phyloP scores from a whole-genome alignment of 2,329 filamentous ascomycete genomes.

The Fusarium nodosum region DNA sequence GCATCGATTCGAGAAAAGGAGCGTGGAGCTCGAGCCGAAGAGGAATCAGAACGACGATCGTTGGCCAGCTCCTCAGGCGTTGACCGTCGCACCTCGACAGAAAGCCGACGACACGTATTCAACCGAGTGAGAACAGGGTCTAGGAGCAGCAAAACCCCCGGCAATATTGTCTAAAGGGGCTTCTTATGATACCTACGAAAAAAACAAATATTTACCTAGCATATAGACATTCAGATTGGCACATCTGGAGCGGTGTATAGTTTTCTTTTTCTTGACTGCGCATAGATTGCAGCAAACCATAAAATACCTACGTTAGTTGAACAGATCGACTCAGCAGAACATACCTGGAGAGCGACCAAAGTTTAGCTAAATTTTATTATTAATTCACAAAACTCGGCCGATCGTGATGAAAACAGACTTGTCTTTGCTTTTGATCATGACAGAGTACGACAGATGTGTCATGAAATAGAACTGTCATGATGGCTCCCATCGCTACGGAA shows the following conservation, averaged over 20 bases:
- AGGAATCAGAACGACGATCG: constrained; percentile 47
- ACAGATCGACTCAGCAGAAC: background rate
- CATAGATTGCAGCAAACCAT: constrained; percentile 12
- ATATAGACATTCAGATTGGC: constrained; percentile 34
- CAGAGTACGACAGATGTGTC: background rate
- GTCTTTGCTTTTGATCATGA: background rate
- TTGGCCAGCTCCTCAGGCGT: constrained; percentile 51
- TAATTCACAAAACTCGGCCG: background rate
- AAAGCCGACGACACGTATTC: constrained; percentile 51
- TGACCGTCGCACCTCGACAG: constrained; percentile 42
- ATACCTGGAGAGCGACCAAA: background rate
- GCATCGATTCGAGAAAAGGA: constrained; percentile 58
- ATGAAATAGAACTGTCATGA: constrained; percentile 16
- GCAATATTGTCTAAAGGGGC: constrained; percentile 49
- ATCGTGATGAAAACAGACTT: background rate
- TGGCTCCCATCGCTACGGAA: constrained; percentile 10
- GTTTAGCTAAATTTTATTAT: background rate
- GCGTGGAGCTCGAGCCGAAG: constrained; percentile 48
- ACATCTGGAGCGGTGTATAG: constrained; percentile 30
- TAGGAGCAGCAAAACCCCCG: constrained; percentile 46
- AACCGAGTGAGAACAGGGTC: constrained; percentile 52
- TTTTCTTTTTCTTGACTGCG: constrained; percentile 15
- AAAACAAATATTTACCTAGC: constrained; percentile 9
- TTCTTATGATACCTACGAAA: constrained; percentile 39
- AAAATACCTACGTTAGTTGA: background rate